Evolutionary conservation across 257 asterid genomes (phyloP).

Genomic region (Penstemon newberryi): DNA sequence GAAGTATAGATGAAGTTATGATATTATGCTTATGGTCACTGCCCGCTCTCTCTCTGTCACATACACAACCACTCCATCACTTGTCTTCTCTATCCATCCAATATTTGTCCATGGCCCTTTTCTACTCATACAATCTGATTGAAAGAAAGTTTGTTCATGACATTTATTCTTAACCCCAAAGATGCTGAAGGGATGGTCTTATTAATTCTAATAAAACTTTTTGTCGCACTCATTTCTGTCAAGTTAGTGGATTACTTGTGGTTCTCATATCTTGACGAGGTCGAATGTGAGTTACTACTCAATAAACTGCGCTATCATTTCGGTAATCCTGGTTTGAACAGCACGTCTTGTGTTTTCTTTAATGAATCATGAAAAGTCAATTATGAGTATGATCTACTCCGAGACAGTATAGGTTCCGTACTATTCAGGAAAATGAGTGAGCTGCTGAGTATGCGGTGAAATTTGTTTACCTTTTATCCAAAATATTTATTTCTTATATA

Average conservation of each 20-base stretch:
- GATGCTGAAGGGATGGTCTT: not conserved
- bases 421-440: constrained; percentile 5
- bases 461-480: constrained; percentile 14
- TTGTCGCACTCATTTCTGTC: constrained; percentile 13
- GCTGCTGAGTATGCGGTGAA: constrained; percentile 8
- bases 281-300: constrained; percentile 1
- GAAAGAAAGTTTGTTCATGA: not conserved
- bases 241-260: constrained; percentile 7
- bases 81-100: constrained; percentile 4
- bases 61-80: not conserved
- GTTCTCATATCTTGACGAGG: constrained; percentile 12
- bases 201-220: not conserved
- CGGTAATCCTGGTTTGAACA: not conserved
- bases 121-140: not conserved
- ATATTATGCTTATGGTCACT: not conserved
- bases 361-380: not conserved
- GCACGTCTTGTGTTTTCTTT: constrained; percentile 5
- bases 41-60: not conserved
- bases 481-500: constrained; percentile 15
- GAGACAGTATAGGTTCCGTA: constrained; percentile 7
- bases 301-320: too few species aligned
- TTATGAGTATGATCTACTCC: constrained; percentile 13
- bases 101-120: not conserved
- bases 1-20: not conserved
- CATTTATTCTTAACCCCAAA: not conserved